Conservation (phyloP, 352 stramenopile species). For the Hyaloperonospora brassicae region DNA sequence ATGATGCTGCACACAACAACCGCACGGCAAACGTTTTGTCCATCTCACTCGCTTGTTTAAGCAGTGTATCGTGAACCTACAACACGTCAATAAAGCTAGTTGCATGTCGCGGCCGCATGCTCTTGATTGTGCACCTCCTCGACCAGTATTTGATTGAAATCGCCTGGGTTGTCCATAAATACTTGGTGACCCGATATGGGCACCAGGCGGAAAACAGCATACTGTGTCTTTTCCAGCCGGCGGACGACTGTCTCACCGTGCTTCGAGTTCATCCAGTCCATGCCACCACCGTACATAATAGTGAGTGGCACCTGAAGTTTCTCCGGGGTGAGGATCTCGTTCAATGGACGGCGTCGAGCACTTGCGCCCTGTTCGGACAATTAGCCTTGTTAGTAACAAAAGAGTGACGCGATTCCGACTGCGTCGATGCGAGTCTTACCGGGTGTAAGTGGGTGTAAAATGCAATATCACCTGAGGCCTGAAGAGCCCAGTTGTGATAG, state of each 20-base stretch:
- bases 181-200: constrained; percentile 67
- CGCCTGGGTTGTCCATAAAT: constrained; percentile 78
- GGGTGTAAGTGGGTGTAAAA: constrained; percentile 73
- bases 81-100: constrained; percentile 2
- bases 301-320: constrained; percentile 62
- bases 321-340: constrained; percentile 40
- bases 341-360: constrained; percentile 40
- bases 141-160: constrained; percentile 69
- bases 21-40: no score
- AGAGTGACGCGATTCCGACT: not conserved
- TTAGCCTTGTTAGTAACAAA: constrained; percentile 6
- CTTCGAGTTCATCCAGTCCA: constrained; percentile 75
- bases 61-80: no score
- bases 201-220: constrained; percentile 61
- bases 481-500: constrained; percentile 78
- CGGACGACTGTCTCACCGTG: constrained; percentile 51
- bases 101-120: constrained; percentile 23
- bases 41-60: no score
- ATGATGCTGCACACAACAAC: no score
- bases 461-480: constrained; percentile 58
- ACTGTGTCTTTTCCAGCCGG: constrained; percentile 48
- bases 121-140: constrained; percentile 62
- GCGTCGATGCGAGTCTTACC: constrained; percentile 18
- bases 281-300: constrained; percentile 68
- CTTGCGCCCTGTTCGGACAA: constrained; percentile 34